Conservation (phyloP, 768 basidiomycete genomes). For the Lentinula detonsa region DNA sequence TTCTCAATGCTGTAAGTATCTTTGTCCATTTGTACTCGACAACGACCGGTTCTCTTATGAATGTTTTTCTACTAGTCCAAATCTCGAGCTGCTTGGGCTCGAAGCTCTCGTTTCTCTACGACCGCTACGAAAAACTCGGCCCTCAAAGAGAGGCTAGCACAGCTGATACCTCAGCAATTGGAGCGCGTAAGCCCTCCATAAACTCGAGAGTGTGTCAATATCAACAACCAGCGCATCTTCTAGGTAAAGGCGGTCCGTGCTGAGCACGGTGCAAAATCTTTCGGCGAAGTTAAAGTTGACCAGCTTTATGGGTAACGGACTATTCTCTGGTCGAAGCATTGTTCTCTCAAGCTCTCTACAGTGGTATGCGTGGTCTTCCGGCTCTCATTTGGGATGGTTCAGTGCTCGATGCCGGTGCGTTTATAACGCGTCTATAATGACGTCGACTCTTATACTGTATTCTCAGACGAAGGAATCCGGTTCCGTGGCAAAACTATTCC, state of each 20-base stretch:
- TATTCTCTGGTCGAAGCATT: background rate
- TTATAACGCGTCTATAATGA: background rate
- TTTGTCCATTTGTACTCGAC: background rate
- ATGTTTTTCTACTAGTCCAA: conserved; percentile 36
- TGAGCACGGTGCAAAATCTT: conserved; percentile 87
- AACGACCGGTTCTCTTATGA: background rate
- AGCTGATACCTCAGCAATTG: conserved; percentile 87
- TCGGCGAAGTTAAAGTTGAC: conserved; percentile 88
- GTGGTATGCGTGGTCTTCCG: conserved; percentile 85
- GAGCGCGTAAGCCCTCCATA: conserved; percentile 46
- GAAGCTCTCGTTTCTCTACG: conserved; percentile 54
- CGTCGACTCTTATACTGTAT: conserved; percentile 3
- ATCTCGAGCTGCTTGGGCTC: conserved; percentile 36
- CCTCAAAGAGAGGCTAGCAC: conserved; percentile 88
- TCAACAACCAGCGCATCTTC: conserved; percentile 6
- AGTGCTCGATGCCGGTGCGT: conserved; percentile 84
- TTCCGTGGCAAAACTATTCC: conserved; percentile 97
- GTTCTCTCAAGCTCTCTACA: conserved; percentile 17
- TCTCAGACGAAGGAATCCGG: conserved; percentile 88
- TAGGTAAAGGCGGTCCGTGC: conserved; percentile 82
- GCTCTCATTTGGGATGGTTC: conserved; percentile 99
- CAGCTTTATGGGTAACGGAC: conserved; percentile 76
- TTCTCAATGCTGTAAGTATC: conserved; percentile 32
- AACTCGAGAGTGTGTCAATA: conserved; percentile 3
- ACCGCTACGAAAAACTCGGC: conserved; percentile 57